A percentile compares a stretch with the other conserved stretches of the same genome.
Conservation (phyloP, 2,329 filamentous ascomycete species). For the Pyrenophora seminiperda region DNA sequence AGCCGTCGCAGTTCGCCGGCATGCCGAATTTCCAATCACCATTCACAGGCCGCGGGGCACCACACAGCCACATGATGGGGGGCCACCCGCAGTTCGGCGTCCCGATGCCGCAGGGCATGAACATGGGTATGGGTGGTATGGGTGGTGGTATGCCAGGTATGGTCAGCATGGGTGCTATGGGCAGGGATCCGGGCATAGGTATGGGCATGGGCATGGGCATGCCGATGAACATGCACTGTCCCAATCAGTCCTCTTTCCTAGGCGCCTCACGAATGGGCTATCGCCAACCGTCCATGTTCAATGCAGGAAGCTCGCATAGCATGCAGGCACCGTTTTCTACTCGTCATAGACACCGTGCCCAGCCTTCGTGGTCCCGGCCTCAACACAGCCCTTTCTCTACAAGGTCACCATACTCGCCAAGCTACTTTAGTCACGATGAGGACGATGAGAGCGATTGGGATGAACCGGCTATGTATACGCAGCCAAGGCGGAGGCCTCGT, state of each 20-base stretch:
- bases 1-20: neutral
- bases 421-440: constrained; percentile 9
- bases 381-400: constrained; percentile 3
- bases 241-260: neutral
- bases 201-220: neutral
- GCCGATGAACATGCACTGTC: neutral
- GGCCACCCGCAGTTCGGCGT: neutral
- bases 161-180: too few species aligned
- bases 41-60: neutral
- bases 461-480: neutral
- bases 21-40: constrained; percentile 1
- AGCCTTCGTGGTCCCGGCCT: constrained; percentile 4
- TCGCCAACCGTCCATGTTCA: constrained; percentile 3
- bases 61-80: constrained; percentile 6
- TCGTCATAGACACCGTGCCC: constrained; percentile 2
- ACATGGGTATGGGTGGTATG: neutral
- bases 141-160: neutral
- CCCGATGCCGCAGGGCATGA: neutral
- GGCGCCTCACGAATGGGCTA: neutral
- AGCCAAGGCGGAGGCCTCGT: neutral
- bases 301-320: neutral
- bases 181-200: neutral
- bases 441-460: constrained; percentile 20
- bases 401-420: too few species aligned
- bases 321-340: constrained; percentile 3